Conservation (phyloP, 768 basidiomycete genomes). For the Ramaria rubella region DNA sequence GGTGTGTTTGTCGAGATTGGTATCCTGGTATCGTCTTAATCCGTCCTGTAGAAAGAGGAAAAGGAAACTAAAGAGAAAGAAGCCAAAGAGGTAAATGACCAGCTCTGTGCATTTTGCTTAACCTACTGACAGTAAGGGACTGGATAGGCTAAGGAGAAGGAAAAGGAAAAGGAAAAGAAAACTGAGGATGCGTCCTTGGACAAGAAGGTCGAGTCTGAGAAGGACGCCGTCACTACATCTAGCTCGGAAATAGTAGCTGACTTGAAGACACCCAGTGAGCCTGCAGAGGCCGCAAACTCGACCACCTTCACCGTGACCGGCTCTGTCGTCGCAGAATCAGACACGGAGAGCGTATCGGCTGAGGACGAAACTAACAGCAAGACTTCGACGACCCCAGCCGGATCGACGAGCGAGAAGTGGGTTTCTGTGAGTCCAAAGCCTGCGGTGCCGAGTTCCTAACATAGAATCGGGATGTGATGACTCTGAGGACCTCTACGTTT, state of each 20-base stretch:
- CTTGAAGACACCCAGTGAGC: conserved; percentile 13
- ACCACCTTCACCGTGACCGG: conserved; percentile 4
- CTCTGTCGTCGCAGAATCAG: conserved; percentile 42
- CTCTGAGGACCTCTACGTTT: neutral
- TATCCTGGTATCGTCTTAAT: conserved; percentile 3
- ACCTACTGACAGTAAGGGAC: conserved; percentile 13
- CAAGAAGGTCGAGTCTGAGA: conserved; percentile 20
- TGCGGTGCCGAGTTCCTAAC: neutral
- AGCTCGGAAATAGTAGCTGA: conserved; percentile 23
- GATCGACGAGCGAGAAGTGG: conserved; percentile 57
- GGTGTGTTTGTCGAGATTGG: conserved; percentile 14
- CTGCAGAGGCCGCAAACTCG: neutral
- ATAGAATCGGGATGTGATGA: neutral
- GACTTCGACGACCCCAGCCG: conserved; percentile 22
- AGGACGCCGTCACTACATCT: conserved; percentile 7
- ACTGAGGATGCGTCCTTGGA: conserved; percentile 8
- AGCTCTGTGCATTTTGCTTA: neutral
- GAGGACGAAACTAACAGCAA: conserved; percentile 53
- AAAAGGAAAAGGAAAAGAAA: conserved; percentile 15
- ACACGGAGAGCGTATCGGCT: conserved; percentile 69
- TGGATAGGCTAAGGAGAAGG: conserved; percentile 15
- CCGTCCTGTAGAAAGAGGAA: conserved; percentile 32
- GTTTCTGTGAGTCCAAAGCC: conserved; percentile 46
- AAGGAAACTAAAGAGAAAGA: conserved; percentile 28
- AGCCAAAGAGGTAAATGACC: conserved; percentile 32